phyloP scores from a whole-genome alignment of 768 basidiomycete species.

The Lentinula guzmanii region DNA sequence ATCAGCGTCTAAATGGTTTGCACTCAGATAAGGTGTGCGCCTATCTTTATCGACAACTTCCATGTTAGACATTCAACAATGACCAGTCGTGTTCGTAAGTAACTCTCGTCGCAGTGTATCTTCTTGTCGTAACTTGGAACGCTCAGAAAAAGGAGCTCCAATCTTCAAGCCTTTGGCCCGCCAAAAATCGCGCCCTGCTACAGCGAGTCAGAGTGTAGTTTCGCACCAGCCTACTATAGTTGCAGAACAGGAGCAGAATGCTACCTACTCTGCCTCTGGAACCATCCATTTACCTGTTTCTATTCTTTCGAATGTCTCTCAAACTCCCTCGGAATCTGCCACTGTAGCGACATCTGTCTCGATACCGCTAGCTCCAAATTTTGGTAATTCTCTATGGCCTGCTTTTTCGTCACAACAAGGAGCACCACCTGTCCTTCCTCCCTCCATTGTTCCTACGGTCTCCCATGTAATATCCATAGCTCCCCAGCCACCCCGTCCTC shows the following conservation, averaged over 20 bases:
- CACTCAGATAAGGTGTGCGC: constrained; percentile 1
- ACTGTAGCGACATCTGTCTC: neutral
- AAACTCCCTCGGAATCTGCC: neutral
- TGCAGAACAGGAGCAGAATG: neutral
- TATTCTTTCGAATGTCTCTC: neutral
- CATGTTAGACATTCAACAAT: constrained; percentile 19
- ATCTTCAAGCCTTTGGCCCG: constrained; percentile 66
- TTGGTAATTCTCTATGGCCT: neutral
- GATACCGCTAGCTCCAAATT: neutral
- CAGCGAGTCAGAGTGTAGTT: constrained; percentile 12
- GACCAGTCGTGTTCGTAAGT: constrained; percentile 65
- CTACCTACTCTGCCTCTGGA: neutral
- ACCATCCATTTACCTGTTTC: neutral
- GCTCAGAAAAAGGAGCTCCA: constrained; percentile 63
- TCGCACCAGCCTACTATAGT: neutral
- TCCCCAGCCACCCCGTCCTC: constrained; percentile 8
- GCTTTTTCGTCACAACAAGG: neutral
- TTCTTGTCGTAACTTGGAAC: constrained; percentile 6
- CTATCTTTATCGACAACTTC: constrained; percentile 6
- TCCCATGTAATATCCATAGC: neutral
- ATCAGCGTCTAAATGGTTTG: neutral
- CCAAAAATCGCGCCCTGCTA: constrained; percentile 37
- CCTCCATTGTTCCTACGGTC: neutral
- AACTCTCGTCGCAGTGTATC: neutral
- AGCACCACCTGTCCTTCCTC: neutral